Percentiles rank a stretch among this genome's conserved stretches.
Conservation (phyloP, 257 asterid species). For the Cinchona pubescens region DNA sequence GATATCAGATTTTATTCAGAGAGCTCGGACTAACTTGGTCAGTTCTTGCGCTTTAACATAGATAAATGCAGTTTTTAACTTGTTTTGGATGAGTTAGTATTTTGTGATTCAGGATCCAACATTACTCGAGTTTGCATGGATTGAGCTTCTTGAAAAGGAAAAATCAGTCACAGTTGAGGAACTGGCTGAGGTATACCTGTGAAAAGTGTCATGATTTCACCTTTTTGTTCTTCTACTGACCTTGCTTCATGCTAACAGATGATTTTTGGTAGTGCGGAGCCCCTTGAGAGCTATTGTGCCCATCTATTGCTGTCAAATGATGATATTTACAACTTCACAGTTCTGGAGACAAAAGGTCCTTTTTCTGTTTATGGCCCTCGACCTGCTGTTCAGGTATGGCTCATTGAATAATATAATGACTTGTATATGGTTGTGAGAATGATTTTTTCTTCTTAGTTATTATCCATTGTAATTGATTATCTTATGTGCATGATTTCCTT, state of each 20-base stretch:
- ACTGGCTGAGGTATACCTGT: constrained; percentile 78
- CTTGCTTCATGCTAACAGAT: constrained; percentile 61
- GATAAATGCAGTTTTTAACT: constrained; percentile 11
- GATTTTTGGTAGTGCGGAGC: constrained; percentile 92
- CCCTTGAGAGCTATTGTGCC: constrained; percentile 91
- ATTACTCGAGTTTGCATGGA: constrained; percentile 93
- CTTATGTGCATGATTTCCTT: background rate
- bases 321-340: constrained; percentile 67
- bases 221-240: constrained; percentile 40
- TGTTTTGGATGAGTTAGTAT: constrained; percentile 15
- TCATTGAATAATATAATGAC: background rate
- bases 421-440: background rate
- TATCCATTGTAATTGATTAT: background rate
- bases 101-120: constrained; percentile 58
- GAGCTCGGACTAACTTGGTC: constrained; percentile 80
- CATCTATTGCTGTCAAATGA: constrained; percentile 78
- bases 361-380: constrained; percentile 84
- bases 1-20: constrained; percentile 65
- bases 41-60: constrained; percentile 26
- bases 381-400: constrained; percentile 63
- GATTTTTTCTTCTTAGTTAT: background rate
- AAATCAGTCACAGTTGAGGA: constrained; percentile 67
- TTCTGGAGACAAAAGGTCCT: constrained; percentile 62
- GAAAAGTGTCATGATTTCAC: constrained; percentile 15
- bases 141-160: constrained; percentile 86